These are phyloP conservation scores for Fusarium sp. DNA, from an alignment of 2,329 filamentous ascomycete species.

Conservation along the genomic window DNA sequence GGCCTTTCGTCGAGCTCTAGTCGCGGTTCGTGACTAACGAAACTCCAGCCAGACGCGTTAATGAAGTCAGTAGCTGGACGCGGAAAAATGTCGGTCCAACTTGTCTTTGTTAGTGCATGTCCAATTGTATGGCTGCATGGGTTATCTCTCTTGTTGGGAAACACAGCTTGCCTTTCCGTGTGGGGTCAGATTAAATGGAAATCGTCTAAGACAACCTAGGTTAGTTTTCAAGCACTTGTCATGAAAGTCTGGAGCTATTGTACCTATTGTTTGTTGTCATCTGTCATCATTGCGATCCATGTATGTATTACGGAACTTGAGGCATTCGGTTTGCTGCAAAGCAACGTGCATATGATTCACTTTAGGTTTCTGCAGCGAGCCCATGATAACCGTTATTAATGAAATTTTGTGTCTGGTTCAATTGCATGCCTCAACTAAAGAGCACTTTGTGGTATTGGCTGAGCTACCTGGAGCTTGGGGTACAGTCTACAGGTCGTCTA, in stretches of 20 bases:
- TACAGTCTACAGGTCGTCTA: background rate
- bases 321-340: background rate
- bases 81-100: constrained; percentile 31
- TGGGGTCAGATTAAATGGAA: constrained; percentile 27
- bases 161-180: constrained; percentile 17
- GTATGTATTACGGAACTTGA: background rate
- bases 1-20: constrained; percentile 19
- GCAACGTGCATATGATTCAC: background rate
- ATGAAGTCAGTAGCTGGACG: constrained; percentile 10
- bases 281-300: constrained; percentile 20
- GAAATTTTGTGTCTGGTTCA: background rate
- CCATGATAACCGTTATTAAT: background rate
- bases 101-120: background rate
- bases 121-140: background rate
- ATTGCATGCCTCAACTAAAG: background rate
- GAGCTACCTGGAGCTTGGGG: background rate
- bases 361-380: background rate
- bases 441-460: background rate
- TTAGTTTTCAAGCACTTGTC: constrained; percentile 22
- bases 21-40: constrained; percentile 27
- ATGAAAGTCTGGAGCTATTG: constrained; percentile 23
- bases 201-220: constrained; percentile 12
- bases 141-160: constrained; percentile 15
- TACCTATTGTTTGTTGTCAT: constrained; percentile 13
- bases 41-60: constrained; percentile 14